Evolutionary conservation across 1,139 yeast genomes (phyloP).

Genomic region (Zygosaccharomyces sapae): DNA sequence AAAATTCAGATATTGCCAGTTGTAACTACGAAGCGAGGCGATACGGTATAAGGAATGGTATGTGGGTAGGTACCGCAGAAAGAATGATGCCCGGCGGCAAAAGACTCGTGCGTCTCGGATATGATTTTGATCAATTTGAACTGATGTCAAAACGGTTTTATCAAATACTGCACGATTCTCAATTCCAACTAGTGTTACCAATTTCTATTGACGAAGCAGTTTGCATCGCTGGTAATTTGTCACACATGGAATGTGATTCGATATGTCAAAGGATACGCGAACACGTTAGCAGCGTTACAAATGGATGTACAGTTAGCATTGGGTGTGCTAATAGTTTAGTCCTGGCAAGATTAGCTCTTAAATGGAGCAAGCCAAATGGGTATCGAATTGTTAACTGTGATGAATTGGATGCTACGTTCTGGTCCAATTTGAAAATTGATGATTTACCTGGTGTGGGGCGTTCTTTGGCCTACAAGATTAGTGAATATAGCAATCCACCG

Average conservation of each 20-base stretch:
- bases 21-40: conserved; percentile 83
- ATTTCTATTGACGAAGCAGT: conserved; percentile 90
- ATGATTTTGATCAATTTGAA: conserved; percentile 74
- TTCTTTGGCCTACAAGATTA: conserved; percentile 47
- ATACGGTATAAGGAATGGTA: conserved; percentile 75
- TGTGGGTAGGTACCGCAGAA: conserved; percentile 75
- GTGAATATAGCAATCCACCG: not conserved
- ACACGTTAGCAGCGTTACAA: conserved; percentile 46
- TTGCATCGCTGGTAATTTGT: conserved; percentile 51
- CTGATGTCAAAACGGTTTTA: conserved; percentile 53
- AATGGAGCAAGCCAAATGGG: conserved; percentile 80
- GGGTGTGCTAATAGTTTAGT: conserved; percentile 72
- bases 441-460: conserved; percentile 80
- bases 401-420: conserved; percentile 18
- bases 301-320: conserved; percentile 64
- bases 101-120: conserved; percentile 54
- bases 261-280: conserved; percentile 40
- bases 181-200: conserved; percentile 60
- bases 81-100: conserved; percentile 50
- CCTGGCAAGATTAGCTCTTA: conserved; percentile 69
- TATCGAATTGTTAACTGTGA: conserved; percentile 35
- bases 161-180: conserved; percentile 36
- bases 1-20: conserved; percentile 69
- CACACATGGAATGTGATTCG: conserved; percentile 13
- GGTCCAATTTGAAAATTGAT: conserved; percentile 42